Base-by-base conservation (phyloP, 192 early-diverging fungal genomes). In the Chytriomyces confervae region DNA sequence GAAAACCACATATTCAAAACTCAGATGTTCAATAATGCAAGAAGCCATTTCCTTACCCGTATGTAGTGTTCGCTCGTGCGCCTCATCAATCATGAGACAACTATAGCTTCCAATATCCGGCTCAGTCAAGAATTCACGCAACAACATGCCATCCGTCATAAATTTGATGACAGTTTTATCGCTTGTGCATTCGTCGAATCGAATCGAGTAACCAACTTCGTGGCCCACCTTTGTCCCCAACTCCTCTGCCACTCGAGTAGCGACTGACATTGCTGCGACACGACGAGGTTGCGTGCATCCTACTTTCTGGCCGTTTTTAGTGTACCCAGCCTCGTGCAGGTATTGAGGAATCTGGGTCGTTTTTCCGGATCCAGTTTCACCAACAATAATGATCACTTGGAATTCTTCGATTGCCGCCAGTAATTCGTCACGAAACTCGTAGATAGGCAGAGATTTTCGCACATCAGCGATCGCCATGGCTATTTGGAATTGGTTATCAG, bases 291-390 rank as follows among this genome's bases (percentile, higher is more conserved):
- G 97, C 0, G 97, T 99, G 88, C 97, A 99, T 23, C 95, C 96
- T 79, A 99, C 90, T 80, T 88, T 89, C 61, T 91, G 92, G 16
- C 93, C 91, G 29, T 88, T 86, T 53, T 94, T 94, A 29, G 95
- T 94, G 75, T 95, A 99, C 18, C 98, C 98, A 7, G 94, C 95
- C 76, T 99, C 97, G 80, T 92, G 89, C 43, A 99, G 84, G 72
- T 99, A 99, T 81, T 99, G 97, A 13, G 98, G 94, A 36, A 99
- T 86, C 80, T 99, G 97, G n/a, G 96, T 99, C 0, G 97, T 99
- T 83, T 99, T 99, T 18, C 97, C 97, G 5, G 66, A 45, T 68
- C 53, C 97, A 3, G 97, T 99, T 85, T 98, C 95, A 49, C 96
- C 97, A 11, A 96, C 96, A 71, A 99, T 93, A 75, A 99, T 90